Evolutionary conservation across 78 protist species (phyloP), one percentile per base, ranked within the genome.

Genomic region (Protostelium mycophagum): DNA sequence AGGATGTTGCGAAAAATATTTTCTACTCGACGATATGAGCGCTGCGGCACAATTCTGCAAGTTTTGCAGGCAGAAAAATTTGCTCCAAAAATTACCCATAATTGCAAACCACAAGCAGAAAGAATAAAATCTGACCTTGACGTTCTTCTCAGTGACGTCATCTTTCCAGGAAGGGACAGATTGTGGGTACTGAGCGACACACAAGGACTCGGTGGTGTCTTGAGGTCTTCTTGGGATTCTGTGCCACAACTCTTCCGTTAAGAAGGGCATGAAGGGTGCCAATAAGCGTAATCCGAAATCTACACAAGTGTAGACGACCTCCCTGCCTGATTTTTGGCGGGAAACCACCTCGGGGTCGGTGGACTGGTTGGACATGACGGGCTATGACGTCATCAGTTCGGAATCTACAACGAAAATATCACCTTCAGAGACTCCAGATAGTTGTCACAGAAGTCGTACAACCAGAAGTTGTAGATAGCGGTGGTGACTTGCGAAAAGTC

Each of bases 191-290:
- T 37, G 87, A 31, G 94, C 87, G 9, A 95, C 63, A 93, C 91
- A 89, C 89, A 96, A 93, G 63, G 96, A 85, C 35, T 84, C 91
- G 35, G 86, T 88, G 25, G 29, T 25, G 38, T 91, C 93, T 25
- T 31, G 51, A 83, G 93, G 93, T 51, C 95, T 85, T 0, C 95
- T 89, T 34, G 98, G 97, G 34, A 97, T 38, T 35, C 95, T 38
- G 90, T 96, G 98, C 90, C 94, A 97, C 28, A 98, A 90, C 63
- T 99, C 99, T 92, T 99, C 99, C 5, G 99, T 94, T 51, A 98
- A 31, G 91, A 93, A 99, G 36, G 99, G 99, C 99, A 99, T 98
- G 94, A 98, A 90, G 83, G 99, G 99, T 91, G 97, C 98, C 34
- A 98, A 86, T 85, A 99, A 83, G 29, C 99, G 92, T 10, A 99